Conservation (phyloP, 1,284 basidiomycete genomes). For the Leccinum cinnamomeum region DNA sequence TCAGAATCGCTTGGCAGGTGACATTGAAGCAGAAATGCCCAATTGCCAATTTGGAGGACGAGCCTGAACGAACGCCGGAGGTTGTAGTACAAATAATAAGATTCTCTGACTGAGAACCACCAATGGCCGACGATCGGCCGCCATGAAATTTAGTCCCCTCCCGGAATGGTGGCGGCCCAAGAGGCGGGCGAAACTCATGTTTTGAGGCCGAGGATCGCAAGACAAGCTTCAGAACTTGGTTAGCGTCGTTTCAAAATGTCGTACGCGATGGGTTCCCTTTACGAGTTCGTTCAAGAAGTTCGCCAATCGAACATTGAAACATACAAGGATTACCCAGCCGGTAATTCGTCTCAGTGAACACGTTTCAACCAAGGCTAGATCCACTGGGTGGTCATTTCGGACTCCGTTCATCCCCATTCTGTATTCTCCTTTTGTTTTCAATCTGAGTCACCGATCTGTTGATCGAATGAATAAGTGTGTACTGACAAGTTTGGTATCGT, state of each 20-base stretch:
- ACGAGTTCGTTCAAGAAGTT: background rate
- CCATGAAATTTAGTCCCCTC: background rate
- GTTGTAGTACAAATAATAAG: too few relatives aligned
- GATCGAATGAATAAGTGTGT: background rate
- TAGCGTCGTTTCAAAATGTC: background rate
- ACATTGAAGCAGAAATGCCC: too few relatives aligned
- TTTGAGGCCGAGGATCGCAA: background rate
- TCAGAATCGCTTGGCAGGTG: too few relatives aligned
- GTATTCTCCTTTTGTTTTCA: background rate
- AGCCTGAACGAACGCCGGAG: background rate
- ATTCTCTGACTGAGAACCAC: background rate
- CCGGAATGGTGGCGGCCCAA: too few relatives aligned
- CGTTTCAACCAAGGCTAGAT: background rate
- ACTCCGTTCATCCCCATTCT: background rate
- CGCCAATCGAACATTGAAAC: background rate
- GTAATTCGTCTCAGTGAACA: background rate
- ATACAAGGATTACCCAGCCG: background rate
- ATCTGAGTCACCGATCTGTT: background rate
- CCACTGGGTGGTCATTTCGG: background rate
- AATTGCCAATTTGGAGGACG: background rate
- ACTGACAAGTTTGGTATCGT: background rate
- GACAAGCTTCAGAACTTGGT: background rate
- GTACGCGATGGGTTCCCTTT: background rate
- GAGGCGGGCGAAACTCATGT: background rate
- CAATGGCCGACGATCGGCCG: too few relatives aligned